Conservation (phyloP, 306 rosid genomes). For the Cucurbita ficifolia region DNA sequence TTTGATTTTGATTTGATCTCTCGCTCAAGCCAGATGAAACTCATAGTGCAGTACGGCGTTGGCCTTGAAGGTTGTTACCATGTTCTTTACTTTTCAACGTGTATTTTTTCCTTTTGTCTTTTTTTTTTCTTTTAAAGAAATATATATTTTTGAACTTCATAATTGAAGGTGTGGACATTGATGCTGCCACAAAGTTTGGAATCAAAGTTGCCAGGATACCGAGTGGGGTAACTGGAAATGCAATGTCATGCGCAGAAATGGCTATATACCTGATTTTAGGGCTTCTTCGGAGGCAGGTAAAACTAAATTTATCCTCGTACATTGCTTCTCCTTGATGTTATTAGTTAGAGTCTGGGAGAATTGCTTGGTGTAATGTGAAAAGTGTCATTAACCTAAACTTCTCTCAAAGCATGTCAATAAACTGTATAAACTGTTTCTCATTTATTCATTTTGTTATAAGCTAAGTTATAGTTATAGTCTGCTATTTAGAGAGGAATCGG, state of each 20-base stretch:
- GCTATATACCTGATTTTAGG: slow-evolving; percentile 68
- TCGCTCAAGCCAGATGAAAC: slow-evolving; percentile 55
- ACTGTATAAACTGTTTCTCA: neutral
- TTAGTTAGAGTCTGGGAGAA: neutral
- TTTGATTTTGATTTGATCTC: slow-evolving; percentile 48
- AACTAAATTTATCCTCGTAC: slow-evolving; percentile 3
- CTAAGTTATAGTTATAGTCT: neutral
- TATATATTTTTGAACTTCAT: slow-evolving; percentile 1
- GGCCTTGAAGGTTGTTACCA: slow-evolving; percentile 65
- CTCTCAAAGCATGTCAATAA: neutral
- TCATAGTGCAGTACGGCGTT: slow-evolving; percentile 80
- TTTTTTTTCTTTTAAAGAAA: neutral
- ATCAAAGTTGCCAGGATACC: slow-evolving; percentile 88
- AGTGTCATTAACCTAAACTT: neutral
- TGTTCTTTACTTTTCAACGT: neutral
- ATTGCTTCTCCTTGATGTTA: neutral
- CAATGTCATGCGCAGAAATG: slow-evolving; percentile 90
- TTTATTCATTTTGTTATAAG: neutral
- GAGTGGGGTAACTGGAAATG: slow-evolving; percentile 50
- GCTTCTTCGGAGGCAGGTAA: slow-evolving; percentile 83
- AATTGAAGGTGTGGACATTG: slow-evolving; percentile 65
- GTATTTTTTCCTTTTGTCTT: neutral
- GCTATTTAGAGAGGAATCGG: neutral
- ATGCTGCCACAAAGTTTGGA: slow-evolving; percentile 78
- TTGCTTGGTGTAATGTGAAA: neutral